Conservation (phyloP, 2,329 filamentous ascomycete genomes). For the Arthrobotrys sphaeroides region DNA sequence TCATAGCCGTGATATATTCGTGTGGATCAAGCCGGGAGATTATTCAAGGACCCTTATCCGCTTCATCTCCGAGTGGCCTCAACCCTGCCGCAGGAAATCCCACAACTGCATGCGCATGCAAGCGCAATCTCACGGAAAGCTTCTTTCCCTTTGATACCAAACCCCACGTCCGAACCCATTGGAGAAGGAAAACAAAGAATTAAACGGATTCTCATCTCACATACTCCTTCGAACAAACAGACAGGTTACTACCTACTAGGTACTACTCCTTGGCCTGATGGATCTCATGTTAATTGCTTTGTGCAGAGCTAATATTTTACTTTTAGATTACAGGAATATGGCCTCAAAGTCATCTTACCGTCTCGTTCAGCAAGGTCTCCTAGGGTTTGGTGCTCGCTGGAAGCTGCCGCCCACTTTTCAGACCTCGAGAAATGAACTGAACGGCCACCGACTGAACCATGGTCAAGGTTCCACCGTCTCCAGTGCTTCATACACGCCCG, state of each 20-base stretch:
- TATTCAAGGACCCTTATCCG: constrained; percentile 51
- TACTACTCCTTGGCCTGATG: not conserved
- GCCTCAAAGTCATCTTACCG: constrained; percentile 24
- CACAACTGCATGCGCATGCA: constrained; percentile 11
- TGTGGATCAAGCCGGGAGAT: constrained; percentile 52
- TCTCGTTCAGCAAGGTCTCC: constrained; percentile 20
- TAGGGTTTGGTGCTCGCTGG: constrained; percentile 12
- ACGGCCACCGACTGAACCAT: constrained; percentile 33
- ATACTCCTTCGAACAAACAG: not conserved
- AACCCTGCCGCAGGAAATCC: constrained; percentile 38
- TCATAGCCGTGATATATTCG: not conserved
- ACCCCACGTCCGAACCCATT: constrained; percentile 9
- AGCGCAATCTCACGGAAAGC: constrained; percentile 10
- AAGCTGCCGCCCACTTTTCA: constrained; percentile 11
- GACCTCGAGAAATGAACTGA: constrained; percentile 11
- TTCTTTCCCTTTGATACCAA: constrained; percentile 17
- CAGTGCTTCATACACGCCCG: constrained; percentile 70
- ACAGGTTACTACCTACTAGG: constrained; percentile 8
- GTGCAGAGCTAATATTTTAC: constrained; percentile 12
- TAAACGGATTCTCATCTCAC: not conserved
- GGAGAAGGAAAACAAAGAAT: not conserved
- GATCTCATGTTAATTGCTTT: constrained; percentile 18
- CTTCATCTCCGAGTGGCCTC: constrained; percentile 51
- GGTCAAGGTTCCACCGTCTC: constrained; percentile 59
- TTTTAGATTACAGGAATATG: constrained; percentile 42